phyloP scores from a whole-genome alignment of 179 eudicot genomes.

The Vitellaria paradoxa region DNA sequence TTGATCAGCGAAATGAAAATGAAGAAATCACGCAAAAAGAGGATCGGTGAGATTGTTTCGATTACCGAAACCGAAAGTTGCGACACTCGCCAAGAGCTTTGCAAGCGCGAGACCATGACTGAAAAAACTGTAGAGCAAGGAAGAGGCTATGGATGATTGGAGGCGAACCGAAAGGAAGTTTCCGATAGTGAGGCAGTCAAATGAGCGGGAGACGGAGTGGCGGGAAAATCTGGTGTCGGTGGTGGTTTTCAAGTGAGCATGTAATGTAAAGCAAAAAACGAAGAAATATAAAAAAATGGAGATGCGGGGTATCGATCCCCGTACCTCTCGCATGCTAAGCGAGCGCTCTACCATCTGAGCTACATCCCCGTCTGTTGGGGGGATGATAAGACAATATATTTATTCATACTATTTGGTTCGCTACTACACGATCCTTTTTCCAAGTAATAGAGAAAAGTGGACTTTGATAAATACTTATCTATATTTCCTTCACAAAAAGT shows the following conservation, averaged over 20 bases:
- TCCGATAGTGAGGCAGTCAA: not conserved
- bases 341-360: conserved; percentile 84
- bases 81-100: too few species aligned
- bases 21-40: not conserved
- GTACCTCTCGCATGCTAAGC: conserved; percentile 99
- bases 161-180: not conserved
- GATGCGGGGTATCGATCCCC: conserved; percentile 99
- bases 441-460: too few species aligned
- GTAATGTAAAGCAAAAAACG: too few species aligned
- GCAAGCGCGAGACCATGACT: too few species aligned
- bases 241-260: not conserved
- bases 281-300: conserved; percentile 34
- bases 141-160: not conserved
- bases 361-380: conserved; percentile 81
- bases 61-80: not conserved
- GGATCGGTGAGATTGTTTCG: not conserved
- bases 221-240: not conserved
- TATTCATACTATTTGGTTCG: too few species aligned
- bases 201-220: not conserved
- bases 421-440: too few species aligned
- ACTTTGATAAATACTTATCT: too few species aligned
- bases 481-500: too few species aligned
- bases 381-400: too few species aligned
- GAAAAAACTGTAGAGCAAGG: not conserved
- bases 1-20: not conserved